Evolutionary conservation across 2,329 filamentous ascomycete species (phyloP), one percentile per base, ranked within the genome.

Genomic region (Macroventuria anomochaeta): DNA sequence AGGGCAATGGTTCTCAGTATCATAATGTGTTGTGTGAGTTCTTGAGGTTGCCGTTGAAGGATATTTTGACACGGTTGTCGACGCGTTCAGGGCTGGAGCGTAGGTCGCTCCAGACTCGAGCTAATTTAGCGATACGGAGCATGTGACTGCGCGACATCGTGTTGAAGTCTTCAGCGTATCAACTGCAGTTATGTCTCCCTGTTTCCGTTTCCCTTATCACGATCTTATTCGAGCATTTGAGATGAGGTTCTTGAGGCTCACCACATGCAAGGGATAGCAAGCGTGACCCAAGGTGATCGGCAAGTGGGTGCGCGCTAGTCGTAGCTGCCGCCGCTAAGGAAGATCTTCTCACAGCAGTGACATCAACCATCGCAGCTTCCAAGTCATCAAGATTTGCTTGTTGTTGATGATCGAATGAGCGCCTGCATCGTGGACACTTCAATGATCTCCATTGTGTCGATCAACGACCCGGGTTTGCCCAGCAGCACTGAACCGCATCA

Each of bases 51-150:
- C 5, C 13, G 29, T 15, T 26, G 25, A n/a, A 23, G 15, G 6
- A 13, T 28, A 33, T 58, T 36, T 50, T 53, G 53, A 60, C 56
- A 61, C 62, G 54, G 57, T 57, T 31, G 26, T 37, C 23, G 34
- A 37, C 26, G 39, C 26, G 11, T 32, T 43, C 47, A 43, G 46
- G 47, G 32, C 37, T 18, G 3, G 3, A 6, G 31, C 39, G 39
- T 39, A 51, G 33, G n/a, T 32, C 21, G 46, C 46, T 42, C 23
- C 39, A 43, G 34, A 23, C n/a, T 36, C 44, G 40, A 49, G 51
- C 51, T 54, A 54, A 44, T 49, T 49, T 44, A 46, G 39, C 36
- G 20, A 54, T 40, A 49, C 44, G 44, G 28, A 34, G 32, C 44
- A 46, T 49, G 44, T 49, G 44, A 39, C 32, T 31, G 20, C 33